phyloP scores from a whole-genome alignment of 768 basidiomycete genomes.

The Cytidiella melzeri region DNA sequence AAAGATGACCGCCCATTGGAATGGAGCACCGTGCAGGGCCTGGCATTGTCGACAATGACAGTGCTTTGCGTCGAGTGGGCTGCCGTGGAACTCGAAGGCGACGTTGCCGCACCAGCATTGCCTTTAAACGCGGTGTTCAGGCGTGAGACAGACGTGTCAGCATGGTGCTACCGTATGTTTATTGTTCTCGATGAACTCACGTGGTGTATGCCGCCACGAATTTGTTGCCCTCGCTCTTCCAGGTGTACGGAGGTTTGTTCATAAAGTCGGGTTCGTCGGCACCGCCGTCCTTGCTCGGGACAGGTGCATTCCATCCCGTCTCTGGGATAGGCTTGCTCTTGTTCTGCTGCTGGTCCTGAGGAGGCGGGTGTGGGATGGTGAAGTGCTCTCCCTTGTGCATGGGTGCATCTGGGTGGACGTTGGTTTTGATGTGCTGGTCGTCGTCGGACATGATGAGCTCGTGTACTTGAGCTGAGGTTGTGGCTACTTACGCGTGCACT shows the following conservation, averaged over 20 bases:
- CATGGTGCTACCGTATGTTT: no score
- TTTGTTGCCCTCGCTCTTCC: slow-evolving; percentile 18
- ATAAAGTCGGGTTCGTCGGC: slow-evolving; percentile 22
- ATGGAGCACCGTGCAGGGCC: slow-evolving; percentile 27
- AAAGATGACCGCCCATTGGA: slow-evolving; percentile 31
- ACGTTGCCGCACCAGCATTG: slow-evolving; percentile 29
- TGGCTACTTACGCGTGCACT: no score
- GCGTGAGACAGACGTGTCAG: background rate
- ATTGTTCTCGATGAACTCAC: no score
- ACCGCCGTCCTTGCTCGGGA: slow-evolving; percentile 23
- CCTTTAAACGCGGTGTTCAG: slow-evolving; percentile 6
- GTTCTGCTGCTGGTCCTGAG: slow-evolving; percentile 14
- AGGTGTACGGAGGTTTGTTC: slow-evolving; percentile 26
- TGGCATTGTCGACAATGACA: slow-evolving; percentile 30
- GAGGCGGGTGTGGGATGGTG: slow-evolving; percentile 18
- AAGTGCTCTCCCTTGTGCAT: slow-evolving; percentile 14
- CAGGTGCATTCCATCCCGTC: slow-evolving; percentile 22
- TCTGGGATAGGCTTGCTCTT: slow-evolving; percentile 14
- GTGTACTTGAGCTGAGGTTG: background rate
- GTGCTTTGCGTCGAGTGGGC: slow-evolving; percentile 28
- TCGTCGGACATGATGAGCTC: slow-evolving; percentile 1
- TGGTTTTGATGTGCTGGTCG: slow-evolving; percentile 8
- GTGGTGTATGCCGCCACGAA: slow-evolving; percentile 21
- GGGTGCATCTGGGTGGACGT: slow-evolving; percentile 16
- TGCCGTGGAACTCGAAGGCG: slow-evolving; percentile 26